phyloP scores from a whole-genome alignment of 78 protist genomes.

The Dictyostelium firmibasis region DNA sequence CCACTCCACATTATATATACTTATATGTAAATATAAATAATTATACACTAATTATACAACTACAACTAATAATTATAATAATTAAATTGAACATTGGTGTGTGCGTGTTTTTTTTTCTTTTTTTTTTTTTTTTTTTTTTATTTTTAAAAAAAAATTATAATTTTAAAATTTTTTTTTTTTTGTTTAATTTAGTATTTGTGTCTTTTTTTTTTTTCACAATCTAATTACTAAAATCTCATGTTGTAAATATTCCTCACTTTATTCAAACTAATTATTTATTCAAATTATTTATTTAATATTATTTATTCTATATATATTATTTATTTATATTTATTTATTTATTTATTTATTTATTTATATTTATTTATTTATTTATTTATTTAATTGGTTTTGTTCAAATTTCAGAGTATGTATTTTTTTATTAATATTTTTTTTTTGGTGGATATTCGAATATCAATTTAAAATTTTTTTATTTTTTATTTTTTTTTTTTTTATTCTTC shows the following conservation, averaged over 20 bases:
- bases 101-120: background rate
- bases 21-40: background rate
- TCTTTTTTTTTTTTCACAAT: background rate
- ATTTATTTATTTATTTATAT: conserved; percentile 12
- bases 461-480: background rate
- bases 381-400: background rate
- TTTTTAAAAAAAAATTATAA: background rate
- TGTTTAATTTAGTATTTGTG: background rate
- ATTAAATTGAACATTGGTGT: conserved; percentile 5
- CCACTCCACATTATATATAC: background rate
- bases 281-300: background rate
- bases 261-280: background rate
- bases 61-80: background rate
- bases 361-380: background rate
- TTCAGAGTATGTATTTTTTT: background rate
- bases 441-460: background rate
- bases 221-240: conserved; percentile 18
- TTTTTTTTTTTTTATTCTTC: background rate
- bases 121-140: background rate
- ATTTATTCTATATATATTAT: background rate
- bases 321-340: background rate
- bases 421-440: background rate
- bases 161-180: background rate
- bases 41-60: background rate
- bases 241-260: background rate